A percentile compares a stretch with the other conserved stretches of the same genome.
These are phyloP conservation scores for Candida dubliniensis DNA, from an alignment of 1,139 yeast species.

Conservation along the genomic window DNA sequence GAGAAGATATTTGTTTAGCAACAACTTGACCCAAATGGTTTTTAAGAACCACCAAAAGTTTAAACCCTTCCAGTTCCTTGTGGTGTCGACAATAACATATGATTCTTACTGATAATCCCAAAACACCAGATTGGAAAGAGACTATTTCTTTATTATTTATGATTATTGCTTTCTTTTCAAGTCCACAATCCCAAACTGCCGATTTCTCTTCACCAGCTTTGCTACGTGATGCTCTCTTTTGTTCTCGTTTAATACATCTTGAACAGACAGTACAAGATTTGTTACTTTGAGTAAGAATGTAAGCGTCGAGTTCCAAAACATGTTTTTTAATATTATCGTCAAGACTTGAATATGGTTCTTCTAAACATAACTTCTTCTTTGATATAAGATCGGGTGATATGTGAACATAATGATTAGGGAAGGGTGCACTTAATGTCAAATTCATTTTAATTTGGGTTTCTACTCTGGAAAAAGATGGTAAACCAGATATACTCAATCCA, in stretches of 20 bases:
- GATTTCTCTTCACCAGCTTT: conserved; percentile 50
- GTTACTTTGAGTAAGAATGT: conserved; percentile 56
- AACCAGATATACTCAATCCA: conserved; percentile 53
- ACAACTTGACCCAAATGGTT: conserved; percentile 60
- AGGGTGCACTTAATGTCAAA: conserved; percentile 45
- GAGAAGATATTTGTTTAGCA: conserved; percentile 69
- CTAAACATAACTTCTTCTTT: conserved; percentile 74
- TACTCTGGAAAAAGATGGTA: conserved; percentile 83
- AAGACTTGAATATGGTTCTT: conserved; percentile 43
- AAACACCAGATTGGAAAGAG: conserved; percentile 56
- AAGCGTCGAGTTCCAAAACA: conserved; percentile 64
- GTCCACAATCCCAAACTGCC: conserved; percentile 64
- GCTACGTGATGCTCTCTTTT: conserved; percentile 88
- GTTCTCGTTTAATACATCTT: conserved; percentile 88
- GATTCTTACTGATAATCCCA: conserved; percentile 81
- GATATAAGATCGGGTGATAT: conserved; percentile 86
- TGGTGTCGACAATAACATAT: conserved; percentile 97
- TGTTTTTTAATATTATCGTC: conserved; percentile 50
- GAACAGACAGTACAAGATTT: conserved; percentile 76
- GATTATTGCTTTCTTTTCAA: conserved; percentile 76
- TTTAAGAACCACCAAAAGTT: conserved; percentile 66
- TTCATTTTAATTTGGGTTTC: conserved; percentile 90
- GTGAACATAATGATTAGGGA: conserved; percentile 31
- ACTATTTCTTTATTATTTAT: conserved; percentile 89
- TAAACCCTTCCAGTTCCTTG: conserved; percentile 78